These are phyloP conservation scores for Colletotrichum tabaci DNA, from an alignment of 2,329 filamentous ascomycete species.

Conservation along the genomic window DNA sequence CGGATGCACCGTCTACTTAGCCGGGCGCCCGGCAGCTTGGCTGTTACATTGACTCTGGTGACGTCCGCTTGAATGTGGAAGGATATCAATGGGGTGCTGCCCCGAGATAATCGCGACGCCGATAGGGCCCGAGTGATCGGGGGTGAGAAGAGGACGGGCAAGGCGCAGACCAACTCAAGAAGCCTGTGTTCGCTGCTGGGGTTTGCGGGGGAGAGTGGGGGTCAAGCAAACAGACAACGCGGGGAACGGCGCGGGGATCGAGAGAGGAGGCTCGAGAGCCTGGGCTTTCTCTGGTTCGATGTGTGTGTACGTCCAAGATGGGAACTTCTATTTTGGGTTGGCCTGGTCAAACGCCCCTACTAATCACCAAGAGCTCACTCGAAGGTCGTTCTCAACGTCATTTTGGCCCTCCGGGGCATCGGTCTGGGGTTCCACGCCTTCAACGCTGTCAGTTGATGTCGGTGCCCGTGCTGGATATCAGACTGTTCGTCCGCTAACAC, in stretches of 20 bases:
- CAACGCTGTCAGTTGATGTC: constrained; percentile 10
- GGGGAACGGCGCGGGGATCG: not conserved
- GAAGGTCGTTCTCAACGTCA: constrained; percentile 17
- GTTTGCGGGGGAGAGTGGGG: not conserved
- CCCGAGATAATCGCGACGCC: not conserved
- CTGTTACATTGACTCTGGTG: not conserved
- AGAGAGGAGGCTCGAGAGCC: not conserved
- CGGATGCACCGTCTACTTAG: too few relatives aligned
- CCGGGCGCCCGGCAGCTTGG: not conserved
- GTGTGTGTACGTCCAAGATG: not conserved
- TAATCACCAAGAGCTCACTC: not conserved
- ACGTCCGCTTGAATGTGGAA: not conserved
- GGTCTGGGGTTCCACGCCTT: constrained; percentile 16
- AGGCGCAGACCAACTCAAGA: not conserved
- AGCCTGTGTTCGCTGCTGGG: not conserved
- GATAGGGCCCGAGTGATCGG: not conserved
- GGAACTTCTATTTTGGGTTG: not conserved
- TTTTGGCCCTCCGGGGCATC: constrained; percentile 9
- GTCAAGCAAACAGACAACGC: not conserved
- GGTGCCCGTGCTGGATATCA: too few relatives aligned
- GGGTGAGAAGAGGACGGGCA: too few relatives aligned
- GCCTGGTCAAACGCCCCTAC: constrained; percentile 3
- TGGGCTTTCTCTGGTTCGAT: not conserved
- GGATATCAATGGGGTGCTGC: not conserved
- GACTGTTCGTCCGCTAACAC: not conserved